Evolutionary conservation across 257 asterid species (phyloP).

Genomic region (Sherardia arvensis): DNA sequence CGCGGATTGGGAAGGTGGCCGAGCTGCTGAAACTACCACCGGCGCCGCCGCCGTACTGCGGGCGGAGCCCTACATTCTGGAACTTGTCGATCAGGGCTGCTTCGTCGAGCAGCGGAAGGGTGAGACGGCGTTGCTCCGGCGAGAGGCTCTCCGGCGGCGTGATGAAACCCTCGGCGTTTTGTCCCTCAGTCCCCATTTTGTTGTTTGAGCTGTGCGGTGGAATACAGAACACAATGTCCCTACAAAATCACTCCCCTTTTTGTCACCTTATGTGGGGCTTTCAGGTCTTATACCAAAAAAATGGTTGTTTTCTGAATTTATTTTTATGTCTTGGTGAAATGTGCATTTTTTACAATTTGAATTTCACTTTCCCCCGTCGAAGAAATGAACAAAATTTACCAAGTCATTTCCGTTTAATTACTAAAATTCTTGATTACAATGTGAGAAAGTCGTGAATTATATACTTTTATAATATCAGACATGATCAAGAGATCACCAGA

Average conservation of each 20-base stretch:
- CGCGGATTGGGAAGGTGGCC: constrained; percentile 20
- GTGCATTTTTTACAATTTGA: not conserved
- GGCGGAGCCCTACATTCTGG: constrained; percentile 16
- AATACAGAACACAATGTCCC: not conserved
- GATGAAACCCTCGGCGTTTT: not conserved
- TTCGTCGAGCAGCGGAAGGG: constrained; percentile 8
- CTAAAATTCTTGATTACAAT: no score
- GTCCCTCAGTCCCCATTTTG: constrained; percentile 16
- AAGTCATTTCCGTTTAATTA: no score
- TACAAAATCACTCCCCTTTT: not conserved
- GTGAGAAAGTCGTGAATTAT: no score
- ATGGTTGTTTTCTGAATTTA: not conserved
- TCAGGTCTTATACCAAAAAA: not conserved
- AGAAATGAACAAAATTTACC: no score
- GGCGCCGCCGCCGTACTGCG: not conserved
- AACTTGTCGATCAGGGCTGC: constrained; percentile 10
- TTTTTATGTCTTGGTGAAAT: not conserved
- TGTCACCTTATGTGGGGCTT: constrained; percentile 9
- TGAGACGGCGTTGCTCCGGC: constrained; percentile 1
- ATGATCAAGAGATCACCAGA: no score
- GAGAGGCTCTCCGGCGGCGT: not conserved
- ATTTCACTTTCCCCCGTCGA: no score
- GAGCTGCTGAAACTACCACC: not conserved
- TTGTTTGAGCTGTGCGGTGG: not conserved
- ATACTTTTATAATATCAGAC: no score